A percentile compares a stretch with the other conserved stretches of the same genome.
phyloP scores from a whole-genome alignment of 371 early-diverging fungal genomes.

The Mucor lusitanicus region DNA sequence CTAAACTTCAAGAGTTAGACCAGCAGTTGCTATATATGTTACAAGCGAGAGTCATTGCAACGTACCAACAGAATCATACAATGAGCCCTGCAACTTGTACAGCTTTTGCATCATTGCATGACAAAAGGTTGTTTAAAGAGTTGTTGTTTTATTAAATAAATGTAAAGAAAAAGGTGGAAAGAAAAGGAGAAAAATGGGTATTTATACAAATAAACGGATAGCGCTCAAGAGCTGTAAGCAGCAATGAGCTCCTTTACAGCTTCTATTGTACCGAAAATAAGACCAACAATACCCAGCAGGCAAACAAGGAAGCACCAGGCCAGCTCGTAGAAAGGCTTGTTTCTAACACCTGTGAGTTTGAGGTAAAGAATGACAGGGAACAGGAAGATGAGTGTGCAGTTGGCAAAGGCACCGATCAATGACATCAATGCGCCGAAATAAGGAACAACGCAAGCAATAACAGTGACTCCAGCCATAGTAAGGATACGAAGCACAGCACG shows the following conservation, averaged over 20 bases:
- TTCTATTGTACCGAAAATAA: constrained; percentile 75
- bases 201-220: neutral
- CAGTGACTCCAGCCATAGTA: constrained; percentile 35
- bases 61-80: too few species aligned
- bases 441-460: constrained; percentile 75
- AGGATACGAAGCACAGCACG: constrained; percentile 20
- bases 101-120: too few species aligned
- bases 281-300: constrained; percentile 70
- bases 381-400: constrained; percentile 79
- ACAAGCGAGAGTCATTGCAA: too few species aligned
- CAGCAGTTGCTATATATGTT: too few species aligned
- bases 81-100: too few species aligned
- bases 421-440: constrained; percentile 84
- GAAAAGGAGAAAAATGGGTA: neutral
- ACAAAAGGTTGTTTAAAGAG: too few species aligned
- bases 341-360: constrained; percentile 67
- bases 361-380: constrained; percentile 82
- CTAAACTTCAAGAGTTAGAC: too few species aligned
- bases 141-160: neutral
- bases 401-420: constrained; percentile 81
- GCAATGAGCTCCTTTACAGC: constrained; percentile 57
- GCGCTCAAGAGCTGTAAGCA: constrained; percentile 16
- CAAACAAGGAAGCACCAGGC: constrained; percentile 60
- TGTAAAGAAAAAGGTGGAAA: neutral
- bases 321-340: constrained; percentile 59